phyloP scores from a whole-genome alignment of 2,329 filamentous ascomycete species.

The Diaporthe ampelina region DNA sequence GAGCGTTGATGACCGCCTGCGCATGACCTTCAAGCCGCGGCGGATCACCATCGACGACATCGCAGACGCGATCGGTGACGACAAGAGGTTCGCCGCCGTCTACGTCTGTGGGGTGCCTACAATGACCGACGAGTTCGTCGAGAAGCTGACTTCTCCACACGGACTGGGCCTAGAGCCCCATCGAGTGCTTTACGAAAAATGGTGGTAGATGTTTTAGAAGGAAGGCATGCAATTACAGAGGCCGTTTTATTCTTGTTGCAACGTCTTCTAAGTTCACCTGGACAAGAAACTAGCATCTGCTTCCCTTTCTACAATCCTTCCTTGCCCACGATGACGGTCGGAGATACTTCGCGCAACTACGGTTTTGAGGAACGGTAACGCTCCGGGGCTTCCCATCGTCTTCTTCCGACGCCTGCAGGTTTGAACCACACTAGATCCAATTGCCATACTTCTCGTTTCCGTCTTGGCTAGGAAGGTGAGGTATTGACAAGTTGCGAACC shows the following conservation, averaged over 20 bases:
- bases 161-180: slow-evolving; percentile 47
- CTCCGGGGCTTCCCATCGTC: slow-evolving; percentile 13
- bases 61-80: slow-evolving; percentile 53
- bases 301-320: background rate
- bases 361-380: slow-evolving; percentile 1
- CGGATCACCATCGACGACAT: slow-evolving; percentile 62
- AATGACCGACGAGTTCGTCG: slow-evolving; percentile 78
- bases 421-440: slow-evolving; percentile 43
- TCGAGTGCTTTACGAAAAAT: slow-evolving; percentile 54
- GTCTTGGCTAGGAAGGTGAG: slow-evolving; percentile 22
- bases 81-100: slow-evolving; percentile 62
- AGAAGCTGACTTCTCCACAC: slow-evolving; percentile 54
- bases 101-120: slow-evolving; percentile 77
- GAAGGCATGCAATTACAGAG: background rate
- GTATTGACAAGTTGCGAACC: slow-evolving; percentile 33
- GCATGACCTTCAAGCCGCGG: slow-evolving; percentile 51
- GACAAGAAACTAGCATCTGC: background rate
- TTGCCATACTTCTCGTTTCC: slow-evolving; percentile 37
- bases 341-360: slow-evolving; percentile 2
- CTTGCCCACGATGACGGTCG: background rate
- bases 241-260: background rate
- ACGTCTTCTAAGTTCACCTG: background rate
- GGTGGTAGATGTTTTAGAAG: slow-evolving; percentile 50
- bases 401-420: slow-evolving; percentile 29
- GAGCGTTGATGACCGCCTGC: slow-evolving; percentile 40